These are phyloP conservation scores for Pontederia crassipes DNA, from an alignment of 176 grass and related monocot species.

Conservation along the genomic window DNA sequence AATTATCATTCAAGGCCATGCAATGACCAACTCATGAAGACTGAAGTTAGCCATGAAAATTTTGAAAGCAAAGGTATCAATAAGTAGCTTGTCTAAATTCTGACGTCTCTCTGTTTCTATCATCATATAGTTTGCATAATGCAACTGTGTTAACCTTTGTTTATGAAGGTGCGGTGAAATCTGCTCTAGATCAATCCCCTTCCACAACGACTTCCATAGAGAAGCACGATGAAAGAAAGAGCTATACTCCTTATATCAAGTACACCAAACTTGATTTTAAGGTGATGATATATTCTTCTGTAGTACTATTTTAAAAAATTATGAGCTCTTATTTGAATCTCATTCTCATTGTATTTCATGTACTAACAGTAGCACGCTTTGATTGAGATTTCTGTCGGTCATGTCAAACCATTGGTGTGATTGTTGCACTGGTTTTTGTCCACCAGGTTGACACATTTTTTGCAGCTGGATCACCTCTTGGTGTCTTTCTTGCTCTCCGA, in stretches of 20 bases:
- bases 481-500: slow-evolving; percentile 79
- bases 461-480: slow-evolving; percentile 91
- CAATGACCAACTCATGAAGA: slow-evolving; percentile 11
- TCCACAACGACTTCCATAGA: slow-evolving; percentile 16
- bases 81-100: not conserved
- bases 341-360: not conserved
- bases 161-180: slow-evolving; percentile 41
- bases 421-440: slow-evolving; percentile 13
- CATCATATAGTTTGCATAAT: not conserved
- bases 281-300: slow-evolving; percentile 20
- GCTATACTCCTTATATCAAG: slow-evolving; percentile 60
- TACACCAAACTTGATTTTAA: slow-evolving; percentile 96
- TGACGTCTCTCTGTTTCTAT: not conserved
- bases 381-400: not conserved
- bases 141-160: not conserved
- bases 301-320: not conserved
- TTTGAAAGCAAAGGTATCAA: slow-evolving; percentile 36
- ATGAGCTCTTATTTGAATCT: not conserved
- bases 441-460: slow-evolving; percentile 92
- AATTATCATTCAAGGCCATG: slow-evolving; percentile 18
- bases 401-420: not conserved
- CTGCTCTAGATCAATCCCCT: slow-evolving; percentile 20
- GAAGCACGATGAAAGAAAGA: slow-evolving; percentile 32
- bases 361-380: not conserved
- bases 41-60: slow-evolving; percentile 18